phyloP scores from a whole-genome alignment of 202 grass and related monocot genomes.

The Setaria viridis region DNA sequence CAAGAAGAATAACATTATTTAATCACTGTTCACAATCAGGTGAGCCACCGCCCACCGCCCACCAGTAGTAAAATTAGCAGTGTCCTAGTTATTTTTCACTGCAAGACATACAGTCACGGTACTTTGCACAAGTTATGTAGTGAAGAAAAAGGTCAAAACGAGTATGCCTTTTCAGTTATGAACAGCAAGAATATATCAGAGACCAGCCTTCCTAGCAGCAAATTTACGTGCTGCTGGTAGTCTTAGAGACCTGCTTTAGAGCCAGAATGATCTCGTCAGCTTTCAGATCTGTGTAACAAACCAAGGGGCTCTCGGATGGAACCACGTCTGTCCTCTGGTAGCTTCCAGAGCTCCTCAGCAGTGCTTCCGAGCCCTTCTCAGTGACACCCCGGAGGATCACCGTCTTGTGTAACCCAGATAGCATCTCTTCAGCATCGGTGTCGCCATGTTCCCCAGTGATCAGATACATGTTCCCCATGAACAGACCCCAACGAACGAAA shows the following conservation, averaged over 20 bases:
- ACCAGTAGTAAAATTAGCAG: conserved; percentile 36
- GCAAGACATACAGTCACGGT: conserved; percentile 34
- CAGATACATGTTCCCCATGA: conserved; percentile 85
- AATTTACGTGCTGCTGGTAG: conserved; percentile 58
- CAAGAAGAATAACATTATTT: conserved; percentile 11
- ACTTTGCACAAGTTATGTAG: conserved; percentile 39
- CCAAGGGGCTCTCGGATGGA: conserved; percentile 65
- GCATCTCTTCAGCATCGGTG: conserved; percentile 81
- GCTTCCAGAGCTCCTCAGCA: conserved; percentile 74
- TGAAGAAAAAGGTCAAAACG: conserved; percentile 14
- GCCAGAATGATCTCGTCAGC: conserved; percentile 73
- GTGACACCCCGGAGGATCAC: conserved; percentile 78
- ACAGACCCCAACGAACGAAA: conserved; percentile 90
- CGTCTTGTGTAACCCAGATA: conserved; percentile 86
- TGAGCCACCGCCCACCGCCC: conserved; percentile 17
- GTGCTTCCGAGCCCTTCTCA: conserved; percentile 71
- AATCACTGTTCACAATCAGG: conserved; percentile 38
- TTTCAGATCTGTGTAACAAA: conserved; percentile 55
- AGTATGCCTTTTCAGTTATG: conserved; percentile 38
- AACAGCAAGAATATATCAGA: conserved; percentile 21
- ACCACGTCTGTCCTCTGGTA: conserved; percentile 85
- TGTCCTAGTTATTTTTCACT: conserved; percentile 46
- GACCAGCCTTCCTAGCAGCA: conserved; percentile 11
- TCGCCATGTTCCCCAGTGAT: conserved; percentile 75
- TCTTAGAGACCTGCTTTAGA: conserved; percentile 81